These are phyloP conservation scores for Suillus brevipes DNA, from an alignment of 768 basidiomycete species.

Conservation along the genomic window DNA sequence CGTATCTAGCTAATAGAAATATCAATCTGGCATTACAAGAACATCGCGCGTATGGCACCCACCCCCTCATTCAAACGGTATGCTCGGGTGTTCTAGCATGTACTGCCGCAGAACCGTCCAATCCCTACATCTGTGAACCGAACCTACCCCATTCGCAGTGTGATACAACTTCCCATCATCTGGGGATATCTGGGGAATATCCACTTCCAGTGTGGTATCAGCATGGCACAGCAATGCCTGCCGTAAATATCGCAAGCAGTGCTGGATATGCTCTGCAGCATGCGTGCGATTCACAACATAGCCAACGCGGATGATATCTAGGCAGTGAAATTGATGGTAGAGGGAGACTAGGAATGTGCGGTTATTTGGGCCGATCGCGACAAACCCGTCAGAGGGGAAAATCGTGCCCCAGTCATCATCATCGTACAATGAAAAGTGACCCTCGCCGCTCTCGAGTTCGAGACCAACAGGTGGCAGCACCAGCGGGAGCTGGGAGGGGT, in stretches of 20 bases:
- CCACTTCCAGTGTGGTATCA: constrained; percentile 39
- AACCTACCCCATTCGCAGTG: constrained; percentile 30
- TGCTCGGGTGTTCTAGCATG: constrained; percentile 30
- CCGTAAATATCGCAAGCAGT: constrained; percentile 42
- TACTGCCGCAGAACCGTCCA: constrained; percentile 33
- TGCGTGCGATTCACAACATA: constrained; percentile 26
- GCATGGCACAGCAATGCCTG: constrained; percentile 39
- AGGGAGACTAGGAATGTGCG: constrained; percentile 37
- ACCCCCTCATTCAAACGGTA: constrained; percentile 18
- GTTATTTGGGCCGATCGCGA: constrained; percentile 34
- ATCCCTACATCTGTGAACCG: constrained; percentile 34
- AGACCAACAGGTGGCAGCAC: constrained; percentile 30
- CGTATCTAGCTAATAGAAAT: neutral
- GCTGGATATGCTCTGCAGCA: constrained; percentile 33
- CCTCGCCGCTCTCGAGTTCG: constrained; percentile 24
- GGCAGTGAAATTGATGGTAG: constrained; percentile 52
- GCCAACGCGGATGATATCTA: constrained; percentile 37
- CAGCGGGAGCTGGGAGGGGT: constrained; percentile 33
- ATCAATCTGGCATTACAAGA: constrained; percentile 1
- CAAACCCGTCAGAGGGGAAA: constrained; percentile 35
- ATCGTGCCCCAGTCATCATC: constrained; percentile 39
- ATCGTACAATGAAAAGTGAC: constrained; percentile 32
- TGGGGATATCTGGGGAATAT: constrained; percentile 25
- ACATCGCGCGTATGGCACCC: neutral
- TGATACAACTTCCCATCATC: constrained; percentile 27